These are phyloP conservation scores for Blastobotrys apis DNA, from an alignment of 1,139 yeast genomes.

Conservation along the genomic window DNA sequence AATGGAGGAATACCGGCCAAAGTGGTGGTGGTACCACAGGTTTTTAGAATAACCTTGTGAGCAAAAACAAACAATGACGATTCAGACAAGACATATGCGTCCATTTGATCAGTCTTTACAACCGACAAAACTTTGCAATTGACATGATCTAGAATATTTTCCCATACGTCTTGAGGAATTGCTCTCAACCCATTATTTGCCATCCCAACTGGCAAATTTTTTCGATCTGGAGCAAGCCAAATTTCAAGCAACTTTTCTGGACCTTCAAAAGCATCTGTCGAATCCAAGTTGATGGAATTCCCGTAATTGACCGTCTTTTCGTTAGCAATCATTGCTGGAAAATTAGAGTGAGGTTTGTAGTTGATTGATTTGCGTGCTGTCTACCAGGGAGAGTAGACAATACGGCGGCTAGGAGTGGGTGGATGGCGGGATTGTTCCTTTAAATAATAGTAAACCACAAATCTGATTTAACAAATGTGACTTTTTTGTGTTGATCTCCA, in stretches of 20 bases:
- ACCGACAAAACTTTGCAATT: constrained; percentile 85
- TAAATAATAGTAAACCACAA: too few species aligned
- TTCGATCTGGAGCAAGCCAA: constrained; percentile 65
- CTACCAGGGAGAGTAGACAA: constrained; percentile 14
- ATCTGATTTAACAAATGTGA: too few species aligned
- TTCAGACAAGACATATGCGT: constrained; percentile 84
- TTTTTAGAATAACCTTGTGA: constrained; percentile 80
- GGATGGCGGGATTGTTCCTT: too few species aligned
- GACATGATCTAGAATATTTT: constrained; percentile 68
- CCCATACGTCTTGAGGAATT: constrained; percentile 67
- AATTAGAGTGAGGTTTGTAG: neutral
- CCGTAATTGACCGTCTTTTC: constrained; percentile 62
- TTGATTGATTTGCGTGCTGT: neutral
- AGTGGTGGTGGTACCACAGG: constrained; percentile 96
- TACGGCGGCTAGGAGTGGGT: constrained; percentile 8
- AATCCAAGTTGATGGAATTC: constrained; percentile 73
- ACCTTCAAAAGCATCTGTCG: constrained; percentile 91
- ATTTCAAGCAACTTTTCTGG: constrained; percentile 91
- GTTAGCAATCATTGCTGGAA: constrained; percentile 23
- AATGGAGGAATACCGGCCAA: constrained; percentile 69
- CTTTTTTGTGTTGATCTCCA: too few species aligned
- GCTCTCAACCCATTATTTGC: constrained; percentile 47
- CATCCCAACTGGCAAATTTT: constrained; percentile 34
- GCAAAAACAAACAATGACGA: constrained; percentile 86
- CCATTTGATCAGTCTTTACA: constrained; percentile 61